Base-by-base conservation (phyloP, 2,329 filamentous ascomycete genomes). In the Pseudopyrenochaeta lycopersici region DNA sequence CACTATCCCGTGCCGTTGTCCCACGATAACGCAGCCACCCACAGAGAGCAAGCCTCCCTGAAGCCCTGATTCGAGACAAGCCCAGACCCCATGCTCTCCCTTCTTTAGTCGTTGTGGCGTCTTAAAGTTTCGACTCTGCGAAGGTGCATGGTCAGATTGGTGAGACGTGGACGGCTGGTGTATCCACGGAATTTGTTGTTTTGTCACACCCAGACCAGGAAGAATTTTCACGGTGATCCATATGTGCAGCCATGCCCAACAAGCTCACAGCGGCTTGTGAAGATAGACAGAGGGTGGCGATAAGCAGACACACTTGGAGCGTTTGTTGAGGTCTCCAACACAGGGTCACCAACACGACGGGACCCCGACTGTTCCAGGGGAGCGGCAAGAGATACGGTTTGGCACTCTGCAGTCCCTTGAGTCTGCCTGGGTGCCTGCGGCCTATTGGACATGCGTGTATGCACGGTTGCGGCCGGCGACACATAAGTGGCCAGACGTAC, bases 141-240 rank as follows among this genome's bases (percentile, higher is more conserved):
- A 39, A 46, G n/a, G 33, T 23, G 21, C 49, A 46, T 51, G 52
- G 54, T 41, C 49, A 54, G 21, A 31, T 46, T 46, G 43, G 21
- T 42, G 36, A 54, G 52, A 54, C 40, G 51, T 43, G 59, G 48
- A 60, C 58, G 46, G 53, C 45, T 50, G 52, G 53, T 48, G 49
- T 49, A 41, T 49, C 46, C 50, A 56, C 55, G 27, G 41, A 41
- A 27, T 27, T 27, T 27, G 36, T 49, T 54, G 46, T 43, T 62
- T 45, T 36, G 51, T 60, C 44, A 32, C 51, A 58, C 54, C 42
- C 48, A 46, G 46, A 50, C 63, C 49, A 66, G 56, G 56, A 63
- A 66, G 60, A 66, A 44, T 58, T 67, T 67, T 64, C 56, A 43
- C 57, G 47, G 47, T 46, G 57, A 67, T 62, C 52, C 56, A 64